phyloP scores from a whole-genome alignment of 768 basidiomycete species.

The Tulasnella sp. region DNA sequence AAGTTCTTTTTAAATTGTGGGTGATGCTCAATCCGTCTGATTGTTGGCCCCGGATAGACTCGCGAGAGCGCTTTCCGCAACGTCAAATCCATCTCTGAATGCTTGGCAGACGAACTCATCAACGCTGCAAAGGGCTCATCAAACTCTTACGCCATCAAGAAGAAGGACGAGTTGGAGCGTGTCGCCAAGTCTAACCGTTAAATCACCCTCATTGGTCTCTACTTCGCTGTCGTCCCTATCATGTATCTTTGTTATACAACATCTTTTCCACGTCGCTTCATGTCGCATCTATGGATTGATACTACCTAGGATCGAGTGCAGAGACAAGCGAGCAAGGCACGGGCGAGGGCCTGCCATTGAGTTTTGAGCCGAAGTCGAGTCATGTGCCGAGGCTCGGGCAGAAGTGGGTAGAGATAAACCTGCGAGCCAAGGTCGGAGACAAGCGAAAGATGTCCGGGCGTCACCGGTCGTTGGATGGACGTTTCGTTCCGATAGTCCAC shows the following conservation, averaged over 20 bases:
- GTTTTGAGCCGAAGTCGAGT: not conserved
- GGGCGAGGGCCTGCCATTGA: not conserved
- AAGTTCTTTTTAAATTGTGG: conserved; percentile 33
- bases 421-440: too few species aligned
- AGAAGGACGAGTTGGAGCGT: conserved; percentile 99
- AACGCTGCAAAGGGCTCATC: conserved; percentile 99
- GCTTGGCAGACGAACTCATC: conserved; percentile 98
- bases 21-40: not conserved
- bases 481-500: not conserved
- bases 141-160: conserved; percentile 99
- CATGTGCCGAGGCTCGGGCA: not conserved
- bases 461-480: not conserved
- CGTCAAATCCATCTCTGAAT: conserved; percentile 98
- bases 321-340: not conserved
- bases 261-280: not conserved
- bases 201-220: conserved; percentile 32
- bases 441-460: not conserved
- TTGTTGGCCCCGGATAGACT: conserved; percentile 48
- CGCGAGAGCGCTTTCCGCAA: conserved; percentile 99
- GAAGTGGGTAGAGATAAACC: not conserved
- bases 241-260: conserved; percentile 6
- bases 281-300: not conserved
- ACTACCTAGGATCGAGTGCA: not conserved
- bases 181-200: conserved; percentile 99
- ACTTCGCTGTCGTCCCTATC: not conserved